phyloP scores from a whole-genome alignment of 129 eudicot species.

The Tagetes erecta region DNA sequence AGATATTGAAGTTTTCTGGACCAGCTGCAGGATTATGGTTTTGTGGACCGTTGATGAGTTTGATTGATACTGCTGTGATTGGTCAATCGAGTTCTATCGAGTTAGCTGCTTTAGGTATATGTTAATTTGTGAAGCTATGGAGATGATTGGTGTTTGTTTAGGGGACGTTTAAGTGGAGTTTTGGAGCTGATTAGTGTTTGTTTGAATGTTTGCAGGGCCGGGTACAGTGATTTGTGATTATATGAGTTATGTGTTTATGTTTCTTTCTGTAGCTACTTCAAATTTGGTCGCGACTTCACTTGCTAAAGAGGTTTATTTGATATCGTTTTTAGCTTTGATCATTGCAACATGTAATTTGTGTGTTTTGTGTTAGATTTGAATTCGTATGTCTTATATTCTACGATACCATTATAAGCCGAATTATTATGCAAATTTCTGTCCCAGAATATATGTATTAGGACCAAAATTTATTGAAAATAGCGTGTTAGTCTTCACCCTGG shows the following conservation, averaged over 20 bases:
- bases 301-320: slow-evolving; percentile 62
- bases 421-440: neutral
- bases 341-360: too few species aligned
- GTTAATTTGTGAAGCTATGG: neutral
- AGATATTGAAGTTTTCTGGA: slow-evolving; percentile 86
- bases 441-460: neutral
- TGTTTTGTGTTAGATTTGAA: neutral
- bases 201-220: slow-evolving; percentile 61
- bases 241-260: slow-evolving; percentile 84
- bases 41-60: slow-evolving; percentile 94
- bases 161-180: neutral
- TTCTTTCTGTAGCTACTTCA: slow-evolving; percentile 91
- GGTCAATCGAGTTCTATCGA: slow-evolving; percentile 90
- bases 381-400: neutral
- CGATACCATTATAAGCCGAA: neutral
- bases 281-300: slow-evolving; percentile 94
- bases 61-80: slow-evolving; percentile 90
- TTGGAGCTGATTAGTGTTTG: slow-evolving; percentile 24
- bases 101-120: slow-evolving; percentile 91
- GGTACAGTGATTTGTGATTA: slow-evolving; percentile 93
- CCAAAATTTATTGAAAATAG: neutral
- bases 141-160: too few species aligned
- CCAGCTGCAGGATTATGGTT: slow-evolving; percentile 93
- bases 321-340: neutral
- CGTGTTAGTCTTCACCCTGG: neutral